Conservation (phyloP, 2,329 filamentous ascomycete species). For the Cladosporium colombiae region DNA sequence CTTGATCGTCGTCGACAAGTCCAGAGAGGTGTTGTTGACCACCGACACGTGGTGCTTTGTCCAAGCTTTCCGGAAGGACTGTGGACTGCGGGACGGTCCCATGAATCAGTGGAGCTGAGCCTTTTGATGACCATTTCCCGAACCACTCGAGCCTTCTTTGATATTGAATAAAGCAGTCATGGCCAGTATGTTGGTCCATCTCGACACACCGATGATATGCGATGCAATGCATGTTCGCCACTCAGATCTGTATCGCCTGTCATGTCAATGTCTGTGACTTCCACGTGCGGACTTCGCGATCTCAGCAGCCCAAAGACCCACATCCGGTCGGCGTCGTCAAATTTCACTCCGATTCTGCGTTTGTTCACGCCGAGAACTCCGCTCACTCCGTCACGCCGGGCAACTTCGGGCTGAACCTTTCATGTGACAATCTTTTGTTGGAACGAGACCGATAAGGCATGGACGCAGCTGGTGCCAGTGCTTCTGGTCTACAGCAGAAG, state of each 20-base stretch:
- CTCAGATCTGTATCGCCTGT: background rate
- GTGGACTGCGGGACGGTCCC: background rate
- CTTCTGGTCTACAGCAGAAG: conserved; percentile 9
- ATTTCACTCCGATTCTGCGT: conserved; percentile 1
- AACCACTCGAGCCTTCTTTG: background rate
- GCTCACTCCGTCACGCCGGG: background rate
- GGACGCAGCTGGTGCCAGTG: conserved; percentile 8
- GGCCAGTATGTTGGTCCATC: background rate
- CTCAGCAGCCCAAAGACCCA: background rate
- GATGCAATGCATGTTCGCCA: background rate
- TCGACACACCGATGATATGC: background rate
- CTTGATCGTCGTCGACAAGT: background rate
- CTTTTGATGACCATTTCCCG: background rate
- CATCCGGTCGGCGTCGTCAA: background rate
- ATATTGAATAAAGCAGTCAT: background rate
- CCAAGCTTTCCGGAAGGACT: conserved; percentile 3
- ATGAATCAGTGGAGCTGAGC: background rate
- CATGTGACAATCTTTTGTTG: background rate
- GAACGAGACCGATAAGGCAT: background rate
- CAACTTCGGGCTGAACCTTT: conserved; percentile 1
- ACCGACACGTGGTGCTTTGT: background rate
- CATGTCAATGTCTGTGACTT: background rate
- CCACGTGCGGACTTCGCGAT: background rate
- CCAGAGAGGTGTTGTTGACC: background rate
- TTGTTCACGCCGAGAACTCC: background rate